Conservation (phyloP, 1,284 basidiomycete species). For the Pyrrhoderma lamaoense region DNA sequence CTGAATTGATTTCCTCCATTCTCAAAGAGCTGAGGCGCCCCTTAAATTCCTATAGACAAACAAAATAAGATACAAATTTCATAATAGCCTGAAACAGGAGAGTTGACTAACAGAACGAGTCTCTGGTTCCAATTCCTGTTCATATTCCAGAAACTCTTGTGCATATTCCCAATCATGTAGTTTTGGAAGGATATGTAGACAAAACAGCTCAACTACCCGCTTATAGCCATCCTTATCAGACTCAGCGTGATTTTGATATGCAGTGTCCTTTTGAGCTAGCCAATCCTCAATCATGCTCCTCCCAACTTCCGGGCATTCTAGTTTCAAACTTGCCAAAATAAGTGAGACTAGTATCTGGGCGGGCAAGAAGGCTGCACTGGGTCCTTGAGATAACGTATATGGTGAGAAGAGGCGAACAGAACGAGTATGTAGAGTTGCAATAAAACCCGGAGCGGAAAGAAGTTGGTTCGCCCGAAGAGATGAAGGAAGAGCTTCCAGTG, state of each 20-base stretch:
- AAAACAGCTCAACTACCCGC: constrained; percentile 68
- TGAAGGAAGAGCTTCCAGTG: constrained; percentile 38
- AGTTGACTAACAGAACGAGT: constrained; percentile 43
- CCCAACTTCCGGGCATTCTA: constrained; percentile 52
- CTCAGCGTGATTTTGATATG: constrained; percentile 22
- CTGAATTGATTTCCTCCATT: constrained; percentile 19
- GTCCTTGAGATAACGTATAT: constrained; percentile 36
- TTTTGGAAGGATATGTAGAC: constrained; percentile 60
- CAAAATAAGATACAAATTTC: constrained; percentile 9
- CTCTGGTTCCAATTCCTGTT: constrained; percentile 48
- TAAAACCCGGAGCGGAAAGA: no score
- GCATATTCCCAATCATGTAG: constrained; percentile 74
- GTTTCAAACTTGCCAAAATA: constrained; percentile 59
- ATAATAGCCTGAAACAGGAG: constrained; percentile 1
- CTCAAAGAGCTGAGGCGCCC: constrained; percentile 25
- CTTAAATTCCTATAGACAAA: neutral
- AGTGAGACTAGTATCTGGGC: constrained; percentile 60
- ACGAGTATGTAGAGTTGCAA: no score
- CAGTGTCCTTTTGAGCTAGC: constrained; percentile 46
- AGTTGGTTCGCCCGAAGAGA: constrained; percentile 26
- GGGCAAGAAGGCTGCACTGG: constrained; percentile 54
- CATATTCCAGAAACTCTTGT: constrained; percentile 63
- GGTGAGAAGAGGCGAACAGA: constrained; percentile 51
- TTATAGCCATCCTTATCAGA: constrained; percentile 49
- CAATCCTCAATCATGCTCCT: constrained; percentile 67